Base-by-base conservation (phyloP, 1,139 yeast species). In the Yamadazyma blattariae region DNA sequence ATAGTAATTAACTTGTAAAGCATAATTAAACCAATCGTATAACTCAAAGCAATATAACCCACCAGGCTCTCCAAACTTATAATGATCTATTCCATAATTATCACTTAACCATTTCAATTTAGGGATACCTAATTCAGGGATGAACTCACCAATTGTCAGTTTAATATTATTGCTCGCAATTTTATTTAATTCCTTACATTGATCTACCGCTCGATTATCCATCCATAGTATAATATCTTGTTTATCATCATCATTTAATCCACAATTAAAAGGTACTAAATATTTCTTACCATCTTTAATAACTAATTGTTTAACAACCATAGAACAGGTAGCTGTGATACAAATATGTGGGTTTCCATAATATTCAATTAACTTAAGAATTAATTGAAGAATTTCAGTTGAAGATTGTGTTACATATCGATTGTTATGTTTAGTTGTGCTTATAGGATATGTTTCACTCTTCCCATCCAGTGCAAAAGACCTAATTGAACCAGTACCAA, bases 51-150 rank as follows among this genome's bases (percentile, higher is more conserved):
- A 64, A 11, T 67, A 64, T 2, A 72, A 43, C 4, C 33, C 33
- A 11, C 27, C 33, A 5, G 3, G 16, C 12, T 30, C 16, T 2
- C 33, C 33, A 20, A 35, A 15, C 1, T 50, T 50, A 7, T 42
- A 35, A 3, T 33, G 19, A 4, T 51, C 46, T 3, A 3, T 9
- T 2, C 33, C 33, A 19, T 30, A 24, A 20, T 53, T 43, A 23
- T 57, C 57, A 25, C 64, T 47, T 11, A 75, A 47, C 57, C 68
- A 61, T 34, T 59, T 58, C 31, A 74, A 52, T 46, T 78, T 78
- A 2, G 82, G 77, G 1, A 77, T 42, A 0, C 77, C 82, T 74
- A 78, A 70, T 46, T 77, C 84, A 0, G 79, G 75, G 4, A 74
- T 61, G 27, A 75, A 64, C 0, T 56, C 50, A 1, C 78, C 79